These are phyloP conservation scores for Chlorella sorokiniana DNA, from an alignment of 139 green algal species.

Conservation along the genomic window DNA sequence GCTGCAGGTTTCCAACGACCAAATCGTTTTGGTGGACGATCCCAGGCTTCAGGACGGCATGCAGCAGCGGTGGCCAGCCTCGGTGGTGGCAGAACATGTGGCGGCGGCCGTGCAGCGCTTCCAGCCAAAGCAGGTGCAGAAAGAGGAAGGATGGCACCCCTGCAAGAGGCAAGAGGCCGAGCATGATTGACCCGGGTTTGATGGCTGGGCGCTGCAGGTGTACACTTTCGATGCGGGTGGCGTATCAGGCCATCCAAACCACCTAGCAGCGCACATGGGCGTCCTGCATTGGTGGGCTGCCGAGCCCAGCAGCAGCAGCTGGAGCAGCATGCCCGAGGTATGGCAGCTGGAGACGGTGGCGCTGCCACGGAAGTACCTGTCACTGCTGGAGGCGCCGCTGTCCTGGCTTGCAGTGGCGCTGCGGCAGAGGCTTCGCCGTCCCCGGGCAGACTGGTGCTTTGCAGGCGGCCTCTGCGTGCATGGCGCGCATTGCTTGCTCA, in stretches of 20 bases:
- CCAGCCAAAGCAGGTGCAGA: not conserved
- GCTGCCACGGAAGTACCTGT: slow-evolving; percentile 30
- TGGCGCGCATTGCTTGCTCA: slow-evolving; percentile 36
- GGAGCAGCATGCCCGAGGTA: not conserved
- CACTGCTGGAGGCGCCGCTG: slow-evolving; percentile 15
- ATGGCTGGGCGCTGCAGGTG: slow-evolving; percentile 52
- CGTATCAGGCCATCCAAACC: slow-evolving; percentile 63
- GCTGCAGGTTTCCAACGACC: slow-evolving; percentile 20
- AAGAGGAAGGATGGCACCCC: too few relatives aligned
- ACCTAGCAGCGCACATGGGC: slow-evolving; percentile 24
- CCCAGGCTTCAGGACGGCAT: slow-evolving; percentile 45
- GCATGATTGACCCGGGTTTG: too few relatives aligned
- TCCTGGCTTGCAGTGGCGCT: not conserved
- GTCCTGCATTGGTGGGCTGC: slow-evolving; percentile 16
- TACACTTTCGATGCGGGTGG: slow-evolving; percentile 61
- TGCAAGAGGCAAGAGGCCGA: too few relatives aligned
- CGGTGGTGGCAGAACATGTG: slow-evolving; percentile 36
- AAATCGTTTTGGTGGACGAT: slow-evolving; percentile 43
- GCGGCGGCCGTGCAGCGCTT: not conserved
- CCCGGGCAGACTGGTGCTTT: not conserved
- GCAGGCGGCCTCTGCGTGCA: not conserved
- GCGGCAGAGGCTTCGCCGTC: not conserved
- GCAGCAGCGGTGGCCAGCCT: slow-evolving; percentile 15
- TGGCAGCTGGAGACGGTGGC: not conserved
- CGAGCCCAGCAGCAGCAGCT: slow-evolving; percentile 30